Percentiles rank a stretch among this genome's conserved stretches.
phyloP scores from a whole-genome alignment of 2,329 filamentous ascomycete genomes.

The Claviceps sp. region DNA sequence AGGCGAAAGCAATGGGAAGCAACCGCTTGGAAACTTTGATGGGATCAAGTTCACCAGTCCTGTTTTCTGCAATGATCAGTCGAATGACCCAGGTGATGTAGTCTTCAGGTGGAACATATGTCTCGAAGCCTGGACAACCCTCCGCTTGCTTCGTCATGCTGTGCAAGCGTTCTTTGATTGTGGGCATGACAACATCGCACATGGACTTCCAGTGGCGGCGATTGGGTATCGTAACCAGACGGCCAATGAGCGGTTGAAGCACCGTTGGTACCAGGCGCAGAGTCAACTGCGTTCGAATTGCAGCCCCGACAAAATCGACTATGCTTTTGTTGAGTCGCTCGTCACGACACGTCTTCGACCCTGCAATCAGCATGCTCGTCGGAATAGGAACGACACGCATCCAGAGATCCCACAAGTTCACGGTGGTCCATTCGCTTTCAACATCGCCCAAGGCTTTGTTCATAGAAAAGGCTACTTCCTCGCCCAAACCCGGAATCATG shows the following conservation, averaged over 20 bases:
- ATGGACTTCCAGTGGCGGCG: conserved; percentile 33
- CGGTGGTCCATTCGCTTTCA: conserved; percentile 20
- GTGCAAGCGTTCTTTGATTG: conserved; percentile 35
- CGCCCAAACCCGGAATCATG: conserved; percentile 27
- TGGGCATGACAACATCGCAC: conserved; percentile 24
- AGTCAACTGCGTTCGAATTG: conserved; percentile 30
- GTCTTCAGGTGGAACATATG: conserved; percentile 36
- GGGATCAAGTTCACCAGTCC: conserved; percentile 29
- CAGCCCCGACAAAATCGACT: conserved; percentile 34
- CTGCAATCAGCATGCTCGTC: conserved; percentile 30
- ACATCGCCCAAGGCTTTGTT: conserved; percentile 22
- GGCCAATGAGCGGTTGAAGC: conserved; percentile 35
- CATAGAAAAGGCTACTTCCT: conserved; percentile 24
- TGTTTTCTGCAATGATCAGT: conserved; percentile 31
- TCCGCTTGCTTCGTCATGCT: conserved; percentile 29
- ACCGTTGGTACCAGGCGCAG: conserved; percentile 32
- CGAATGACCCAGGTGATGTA: conserved; percentile 45
- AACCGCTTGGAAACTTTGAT: conserved; percentile 35
- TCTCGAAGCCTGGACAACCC: conserved; percentile 25
- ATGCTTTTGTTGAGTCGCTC: conserved; percentile 31
- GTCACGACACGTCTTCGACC: conserved; percentile 25
- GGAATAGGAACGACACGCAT: conserved; percentile 27
- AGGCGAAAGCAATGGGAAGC: conserved; percentile 43
- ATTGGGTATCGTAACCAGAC: conserved; percentile 29
- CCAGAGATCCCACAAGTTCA: conserved; percentile 33